These are phyloP conservation scores for Camelina laxa DNA, from an alignment of 345 rosid genomes.

Conservation along the genomic window DNA sequence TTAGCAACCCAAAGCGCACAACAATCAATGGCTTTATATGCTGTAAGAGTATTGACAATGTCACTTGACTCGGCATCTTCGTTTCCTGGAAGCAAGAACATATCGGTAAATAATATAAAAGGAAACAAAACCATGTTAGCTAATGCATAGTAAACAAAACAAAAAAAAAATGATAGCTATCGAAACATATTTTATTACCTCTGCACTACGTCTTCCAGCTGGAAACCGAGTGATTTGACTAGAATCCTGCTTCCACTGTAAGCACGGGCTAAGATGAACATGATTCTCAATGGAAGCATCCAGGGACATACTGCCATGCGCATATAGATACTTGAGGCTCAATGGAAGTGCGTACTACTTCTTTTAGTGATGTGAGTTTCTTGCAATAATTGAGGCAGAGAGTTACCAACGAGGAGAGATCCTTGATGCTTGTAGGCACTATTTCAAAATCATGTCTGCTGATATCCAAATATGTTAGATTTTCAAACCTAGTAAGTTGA, in stretches of 20 bases:
- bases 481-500: neutral
- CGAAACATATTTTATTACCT: neutral
- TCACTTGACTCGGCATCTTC: neutral
- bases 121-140: neutral
- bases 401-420: neutral
- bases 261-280: neutral
- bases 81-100: neutral
- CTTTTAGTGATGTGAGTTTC: neutral
- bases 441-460: neutral
- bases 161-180: neutral
- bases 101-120: neutral
- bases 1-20: neutral
- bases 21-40: neutral
- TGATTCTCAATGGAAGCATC: neutral
- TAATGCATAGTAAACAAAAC: neutral
- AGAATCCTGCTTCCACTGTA: neutral
- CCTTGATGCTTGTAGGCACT: neutral
- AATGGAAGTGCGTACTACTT: neutral
- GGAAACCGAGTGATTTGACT: conserved; percentile 15
- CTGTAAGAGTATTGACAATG: neutral
- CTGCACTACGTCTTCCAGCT: neutral
- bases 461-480: neutral
- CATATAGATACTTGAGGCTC: neutral
- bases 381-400: conserved; percentile 17
- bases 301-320: neutral